Conservation (phyloP, 345 rosid species). For the Arabis alpina region DNA sequence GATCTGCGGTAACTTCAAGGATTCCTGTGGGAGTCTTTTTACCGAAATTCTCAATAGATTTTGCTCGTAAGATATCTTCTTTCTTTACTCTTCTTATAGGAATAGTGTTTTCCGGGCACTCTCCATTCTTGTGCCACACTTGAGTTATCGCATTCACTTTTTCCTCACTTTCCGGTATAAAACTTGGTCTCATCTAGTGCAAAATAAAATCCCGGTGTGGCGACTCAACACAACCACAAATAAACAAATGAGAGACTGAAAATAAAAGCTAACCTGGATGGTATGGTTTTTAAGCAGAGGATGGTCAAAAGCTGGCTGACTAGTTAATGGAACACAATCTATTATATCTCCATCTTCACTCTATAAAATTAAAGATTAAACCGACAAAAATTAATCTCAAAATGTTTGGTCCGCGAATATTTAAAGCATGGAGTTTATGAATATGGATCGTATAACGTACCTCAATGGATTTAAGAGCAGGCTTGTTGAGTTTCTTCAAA, state of each 20-base stretch:
- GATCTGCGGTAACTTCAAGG: conserved; percentile 40
- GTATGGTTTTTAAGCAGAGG: too few relatives aligned
- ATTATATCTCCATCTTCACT: conserved; percentile 10
- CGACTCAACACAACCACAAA: too few relatives aligned
- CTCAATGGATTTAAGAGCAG: not conserved
- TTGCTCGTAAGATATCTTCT: too few relatives aligned
- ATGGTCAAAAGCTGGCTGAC: too few relatives aligned
- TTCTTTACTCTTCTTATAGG: not conserved
- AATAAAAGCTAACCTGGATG: conserved; percentile 1
- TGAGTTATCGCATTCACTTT: not conserved
- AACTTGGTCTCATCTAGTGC: too few relatives aligned
- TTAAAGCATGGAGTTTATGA: not conserved
- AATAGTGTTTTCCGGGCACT: conserved; percentile 53
- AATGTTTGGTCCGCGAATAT: too few relatives aligned
- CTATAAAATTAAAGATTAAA: not conserved
- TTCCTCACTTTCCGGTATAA: too few relatives aligned
- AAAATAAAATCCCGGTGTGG: too few relatives aligned
- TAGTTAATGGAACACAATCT: too few relatives aligned
- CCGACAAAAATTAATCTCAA: not conserved
- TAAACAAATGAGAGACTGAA: too few relatives aligned
- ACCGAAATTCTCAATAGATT: too few relatives aligned
- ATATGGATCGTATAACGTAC: conserved; percentile 32
- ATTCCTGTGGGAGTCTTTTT: conserved; percentile 23
- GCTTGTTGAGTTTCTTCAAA: too few relatives aligned
- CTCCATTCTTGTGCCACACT: conserved; percentile 55